phyloP scores from a whole-genome alignment of 192 early-diverging fungal species.

The Cetraspora pellucida region DNA sequence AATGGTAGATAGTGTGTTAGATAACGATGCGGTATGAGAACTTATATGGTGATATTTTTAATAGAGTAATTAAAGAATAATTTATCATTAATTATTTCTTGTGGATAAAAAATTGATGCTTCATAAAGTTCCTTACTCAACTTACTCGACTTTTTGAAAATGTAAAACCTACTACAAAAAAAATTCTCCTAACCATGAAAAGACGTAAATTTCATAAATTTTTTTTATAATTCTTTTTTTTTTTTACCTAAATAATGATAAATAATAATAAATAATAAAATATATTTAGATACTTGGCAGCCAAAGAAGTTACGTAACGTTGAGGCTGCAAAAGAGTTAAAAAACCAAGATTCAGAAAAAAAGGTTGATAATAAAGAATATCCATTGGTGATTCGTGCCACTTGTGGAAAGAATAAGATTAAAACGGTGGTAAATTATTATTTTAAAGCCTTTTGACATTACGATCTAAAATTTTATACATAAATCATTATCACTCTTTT shows the following conservation, averaged over 20 bases:
- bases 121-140: conserved; percentile 43
- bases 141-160: conserved; percentile 43
- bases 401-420: conserved; percentile 42
- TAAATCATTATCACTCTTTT: neutral
- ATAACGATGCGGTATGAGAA: conserved; percentile 25
- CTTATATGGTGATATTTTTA: neutral
- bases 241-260: neutral
- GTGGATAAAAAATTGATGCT: neutral
- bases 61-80: too few relatives aligned
- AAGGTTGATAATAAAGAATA: conserved; percentile 38
- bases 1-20: conserved; percentile 17
- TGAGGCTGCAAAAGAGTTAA: conserved; percentile 20
- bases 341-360: conserved; percentile 26
- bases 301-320: neutral
- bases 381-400: conserved; percentile 45
- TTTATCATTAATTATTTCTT: neutral
- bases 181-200: conserved; percentile 54
- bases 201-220: conserved; percentile 40
- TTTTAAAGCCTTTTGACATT: neutral
- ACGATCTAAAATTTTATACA: neutral
- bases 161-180: conserved; percentile 38
- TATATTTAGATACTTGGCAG: conserved; percentile 19
- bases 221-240: neutral
- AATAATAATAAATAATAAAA: neutral
- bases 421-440: conserved; percentile 44